Conservation (phyloP, 2,329 filamentous ascomycete species). For the Pseudocercospora cruenta region DNA sequence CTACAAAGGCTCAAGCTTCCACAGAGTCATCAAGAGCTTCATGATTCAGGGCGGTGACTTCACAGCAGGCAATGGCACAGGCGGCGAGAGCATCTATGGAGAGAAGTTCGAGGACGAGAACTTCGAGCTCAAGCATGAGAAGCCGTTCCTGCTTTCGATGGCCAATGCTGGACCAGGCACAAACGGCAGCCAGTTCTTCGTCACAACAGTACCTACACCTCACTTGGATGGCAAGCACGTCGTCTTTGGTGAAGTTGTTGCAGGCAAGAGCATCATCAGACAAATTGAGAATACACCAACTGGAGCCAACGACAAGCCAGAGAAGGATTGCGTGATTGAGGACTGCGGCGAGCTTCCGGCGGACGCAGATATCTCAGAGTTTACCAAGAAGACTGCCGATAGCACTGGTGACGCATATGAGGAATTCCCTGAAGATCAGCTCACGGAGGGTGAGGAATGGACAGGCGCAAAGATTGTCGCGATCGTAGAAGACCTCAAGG, state of each 20-base stretch:
- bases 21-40: constrained; percentile 97
- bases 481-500: constrained; percentile 85
- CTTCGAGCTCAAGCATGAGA: constrained; percentile 88
- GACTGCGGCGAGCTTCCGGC: constrained; percentile 82
- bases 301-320: constrained; percentile 75
- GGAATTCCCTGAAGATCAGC: constrained; percentile 89
- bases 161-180: constrained; percentile 94
- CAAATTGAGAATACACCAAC: constrained; percentile 85
- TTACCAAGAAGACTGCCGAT: constrained; percentile 72
- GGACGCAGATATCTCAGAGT: constrained; percentile 68
- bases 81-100: constrained; percentile 96
- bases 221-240: constrained; percentile 97
- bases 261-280: constrained; percentile 87
- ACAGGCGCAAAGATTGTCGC: constrained; percentile 70
- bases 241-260: constrained; percentile 92
- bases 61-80: constrained; percentile 89
- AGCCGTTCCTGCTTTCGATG: constrained; percentile 94
- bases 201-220: constrained; percentile 92
- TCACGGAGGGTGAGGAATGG: constrained; percentile 58
- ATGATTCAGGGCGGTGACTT: constrained; percentile 99
- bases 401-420: constrained; percentile 88
- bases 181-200: constrained; percentile 98
- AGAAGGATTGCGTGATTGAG: constrained; percentile 70
- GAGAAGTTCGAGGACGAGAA: constrained; percentile 98
- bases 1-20: constrained; percentile 91